A percentile compares a stretch with the other conserved stretches of the same genome.
Evolutionary conservation across 805 yeast species (phyloP).

Genomic region (Suhomyces pyralidae): DNA sequence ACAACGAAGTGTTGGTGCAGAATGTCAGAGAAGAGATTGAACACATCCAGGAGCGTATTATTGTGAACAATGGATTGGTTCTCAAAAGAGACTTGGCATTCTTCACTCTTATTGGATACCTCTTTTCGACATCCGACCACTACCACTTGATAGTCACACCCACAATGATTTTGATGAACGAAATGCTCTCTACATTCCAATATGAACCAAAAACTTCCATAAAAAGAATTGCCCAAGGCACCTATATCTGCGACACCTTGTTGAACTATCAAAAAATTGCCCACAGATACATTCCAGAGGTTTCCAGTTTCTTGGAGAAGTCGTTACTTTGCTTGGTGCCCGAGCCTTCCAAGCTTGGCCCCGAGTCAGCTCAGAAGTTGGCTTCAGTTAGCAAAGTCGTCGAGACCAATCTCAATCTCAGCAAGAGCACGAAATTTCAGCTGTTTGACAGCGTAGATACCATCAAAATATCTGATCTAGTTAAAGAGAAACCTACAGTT

Average conservation of each 20-base stretch:
- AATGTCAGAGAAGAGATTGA: conserved; percentile 56
- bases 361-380: conserved; percentile 6
- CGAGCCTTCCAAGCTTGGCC: conserved; percentile 22
- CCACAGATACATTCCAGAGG: conserved; percentile 81
- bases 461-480: conserved; percentile 10
- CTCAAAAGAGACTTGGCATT: conserved; percentile 54
- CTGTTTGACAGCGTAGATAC: not conserved
- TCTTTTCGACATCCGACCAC: conserved; percentile 93
- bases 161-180: conserved; percentile 67
- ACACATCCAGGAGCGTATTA: conserved; percentile 53
- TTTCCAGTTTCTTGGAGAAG: conserved; percentile 54
- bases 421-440: conserved; percentile 14
- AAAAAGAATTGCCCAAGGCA: conserved; percentile 52
- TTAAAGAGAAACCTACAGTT: conserved; percentile 7
- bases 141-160: conserved; percentile 92
- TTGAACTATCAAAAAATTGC: conserved; percentile 75
- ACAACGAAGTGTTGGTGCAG: conserved; percentile 60
- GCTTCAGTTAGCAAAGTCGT: conserved; percentile 9
- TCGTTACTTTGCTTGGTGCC: conserved; percentile 46
- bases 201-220: conserved; percentile 37
- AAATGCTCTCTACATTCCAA: conserved; percentile 43
- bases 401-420: conserved; percentile 14
- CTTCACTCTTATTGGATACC: conserved; percentile 66
- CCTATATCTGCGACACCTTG: conserved; percentile 62
- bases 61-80: conserved; percentile 12